These are phyloP conservation scores for Zygoascus tannicola DNA, from an alignment of 805 yeast genomes.

Conservation along the genomic window DNA sequence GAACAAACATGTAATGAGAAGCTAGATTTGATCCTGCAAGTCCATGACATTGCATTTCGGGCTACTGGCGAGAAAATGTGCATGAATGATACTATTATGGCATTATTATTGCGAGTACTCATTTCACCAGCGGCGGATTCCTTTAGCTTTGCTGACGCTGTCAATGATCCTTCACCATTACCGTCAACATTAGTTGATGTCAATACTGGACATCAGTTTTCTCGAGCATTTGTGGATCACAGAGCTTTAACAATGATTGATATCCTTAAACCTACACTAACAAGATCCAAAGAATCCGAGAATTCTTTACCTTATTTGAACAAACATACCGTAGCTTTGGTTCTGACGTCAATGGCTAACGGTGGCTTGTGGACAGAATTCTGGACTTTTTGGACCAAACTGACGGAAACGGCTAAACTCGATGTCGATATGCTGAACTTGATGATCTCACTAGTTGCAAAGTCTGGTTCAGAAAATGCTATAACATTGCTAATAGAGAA, in stretches of 20 bases:
- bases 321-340: constrained; percentile 15
- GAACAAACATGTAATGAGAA: constrained; percentile 19
- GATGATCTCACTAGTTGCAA: constrained; percentile 23
- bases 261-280: constrained; percentile 7
- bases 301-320: not conserved
- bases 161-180: constrained; percentile 16
- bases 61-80: constrained; percentile 18
- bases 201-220: not conserved
- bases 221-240: constrained; percentile 16
- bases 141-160: constrained; percentile 17
- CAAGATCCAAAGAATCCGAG: constrained; percentile 5
- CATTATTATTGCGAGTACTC: constrained; percentile 22
- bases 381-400: constrained; percentile 25
- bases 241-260: constrained; percentile 10
- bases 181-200: constrained; percentile 3
- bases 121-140: constrained; percentile 13
- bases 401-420: constrained; percentile 12
- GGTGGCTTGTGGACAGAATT: constrained; percentile 21
- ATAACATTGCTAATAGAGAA: constrained; percentile 18
- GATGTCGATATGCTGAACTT: constrained; percentile 17
- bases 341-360: constrained; percentile 23
- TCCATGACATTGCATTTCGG: constrained; percentile 19
- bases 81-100: constrained; percentile 16
- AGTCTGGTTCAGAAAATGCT: constrained; percentile 21
- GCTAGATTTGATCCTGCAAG: constrained; percentile 13